These are phyloP conservation scores for Blastocladiella emersonii DNA, from an alignment of 371 early-diverging fungal genomes.

Conservation along the genomic window DNA sequence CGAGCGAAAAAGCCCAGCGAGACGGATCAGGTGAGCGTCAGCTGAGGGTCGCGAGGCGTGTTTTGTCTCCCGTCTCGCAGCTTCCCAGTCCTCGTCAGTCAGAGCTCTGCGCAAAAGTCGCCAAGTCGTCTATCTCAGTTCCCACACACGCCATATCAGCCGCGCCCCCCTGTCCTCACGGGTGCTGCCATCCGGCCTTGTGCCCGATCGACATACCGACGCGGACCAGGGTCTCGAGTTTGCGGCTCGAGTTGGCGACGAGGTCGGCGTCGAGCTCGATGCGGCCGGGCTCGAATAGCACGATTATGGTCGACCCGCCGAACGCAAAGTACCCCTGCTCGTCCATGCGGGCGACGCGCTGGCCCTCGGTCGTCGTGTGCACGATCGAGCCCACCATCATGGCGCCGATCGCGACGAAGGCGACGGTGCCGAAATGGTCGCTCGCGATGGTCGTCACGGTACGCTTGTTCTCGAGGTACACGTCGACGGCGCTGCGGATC, in stretches of 20 bases:
- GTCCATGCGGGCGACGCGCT: conserved; percentile 44
- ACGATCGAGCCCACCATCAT: conserved; percentile 83
- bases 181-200: background rate
- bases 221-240: conserved; percentile 1
- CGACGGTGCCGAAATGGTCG: conserved; percentile 55
- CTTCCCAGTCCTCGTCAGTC: too few relatives aligned
- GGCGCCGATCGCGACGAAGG: conserved; percentile 61
- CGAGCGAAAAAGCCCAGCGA: too few relatives aligned
- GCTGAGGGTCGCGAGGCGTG: too few relatives aligned
- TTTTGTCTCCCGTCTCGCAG: too few relatives aligned
- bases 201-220: conserved; percentile 4
- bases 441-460: conserved; percentile 52
- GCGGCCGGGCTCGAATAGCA: background rate
- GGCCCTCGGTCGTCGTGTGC: conserved; percentile 39
- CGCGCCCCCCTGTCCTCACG: too few relatives aligned
- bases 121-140: too few relatives aligned
- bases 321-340: conserved; percentile 73
- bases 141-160: too few relatives aligned
- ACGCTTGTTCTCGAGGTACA: conserved; percentile 72
- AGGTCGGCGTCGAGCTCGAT: background rate
- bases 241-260: background rate
- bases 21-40: too few relatives aligned
- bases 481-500: conserved; percentile 50
- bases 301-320: conserved; percentile 18
- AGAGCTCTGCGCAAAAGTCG: too few relatives aligned